Conservation (phyloP, 1,284 basidiomycete species). For the Trametes sp. region DNA sequence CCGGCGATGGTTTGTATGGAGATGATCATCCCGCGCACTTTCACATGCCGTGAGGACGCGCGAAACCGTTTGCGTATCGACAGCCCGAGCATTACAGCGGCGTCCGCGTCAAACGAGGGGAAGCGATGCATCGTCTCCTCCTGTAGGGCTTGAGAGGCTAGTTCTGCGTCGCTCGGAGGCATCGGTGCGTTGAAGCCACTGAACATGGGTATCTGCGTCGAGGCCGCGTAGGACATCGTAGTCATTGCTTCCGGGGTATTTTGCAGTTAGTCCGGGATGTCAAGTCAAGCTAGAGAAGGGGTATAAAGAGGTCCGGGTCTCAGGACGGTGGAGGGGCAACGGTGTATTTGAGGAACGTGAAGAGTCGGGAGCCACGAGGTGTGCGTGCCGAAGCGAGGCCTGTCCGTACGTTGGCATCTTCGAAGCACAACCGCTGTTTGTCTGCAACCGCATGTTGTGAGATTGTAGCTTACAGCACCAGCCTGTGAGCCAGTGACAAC, state of each 20-base stretch:
- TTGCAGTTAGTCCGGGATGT: not conserved
- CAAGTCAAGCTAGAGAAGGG: not conserved
- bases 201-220: slow-evolving; percentile 46
- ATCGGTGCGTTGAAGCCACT: slow-evolving; percentile 62
- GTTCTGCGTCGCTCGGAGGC: slow-evolving; percentile 71
- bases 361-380: slow-evolving; percentile 24
- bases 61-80: slow-evolving; percentile 83
- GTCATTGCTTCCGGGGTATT: not conserved
- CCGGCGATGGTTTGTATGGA: slow-evolving; percentile 80
- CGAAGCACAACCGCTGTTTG: not conserved
- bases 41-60: slow-evolving; percentile 70
- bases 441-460: not conserved
- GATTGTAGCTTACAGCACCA: not conserved
- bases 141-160: slow-evolving; percentile 71
- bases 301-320: not conserved
- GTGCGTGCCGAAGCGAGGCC: slow-evolving; percentile 27
- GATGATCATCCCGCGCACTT: slow-evolving; percentile 81
- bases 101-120: slow-evolving; percentile 72
- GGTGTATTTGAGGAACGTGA: slow-evolving; percentile 8
- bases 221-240: slow-evolving; percentile 22
- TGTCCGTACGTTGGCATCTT: not conserved
- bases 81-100: slow-evolving; percentile 81
- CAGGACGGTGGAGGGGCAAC: not conserved
- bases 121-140: slow-evolving; percentile 77
- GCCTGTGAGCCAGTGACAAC: not conserved